These are phyloP conservation scores for Solanum microdontum DNA, from an alignment of 257 asterid genomes.

Conservation along the genomic window DNA sequence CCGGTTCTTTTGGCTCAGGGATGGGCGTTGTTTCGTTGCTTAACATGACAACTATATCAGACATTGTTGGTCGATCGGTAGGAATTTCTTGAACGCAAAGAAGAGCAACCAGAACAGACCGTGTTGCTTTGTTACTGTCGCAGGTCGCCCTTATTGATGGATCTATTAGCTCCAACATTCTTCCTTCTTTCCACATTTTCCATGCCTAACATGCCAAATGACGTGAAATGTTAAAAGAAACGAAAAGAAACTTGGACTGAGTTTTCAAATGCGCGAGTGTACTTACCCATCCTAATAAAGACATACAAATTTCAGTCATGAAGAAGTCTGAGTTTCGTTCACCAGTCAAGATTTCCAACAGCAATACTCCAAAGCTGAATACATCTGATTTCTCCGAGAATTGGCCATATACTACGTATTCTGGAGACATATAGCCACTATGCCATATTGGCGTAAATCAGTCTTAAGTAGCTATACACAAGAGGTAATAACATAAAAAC, in stretches of 20 bases:
- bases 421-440: constrained; percentile 7
- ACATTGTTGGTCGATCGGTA: background rate
- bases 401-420: background rate
- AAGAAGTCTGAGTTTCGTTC: background rate
- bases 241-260: background rate
- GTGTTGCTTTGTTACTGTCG: background rate
- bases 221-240: background rate
- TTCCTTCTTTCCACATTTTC: background rate
- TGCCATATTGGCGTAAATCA: background rate
- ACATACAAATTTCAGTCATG: background rate
- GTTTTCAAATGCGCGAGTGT: background rate
- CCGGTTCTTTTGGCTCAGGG: constrained; percentile 13
- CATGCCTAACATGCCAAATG: background rate
- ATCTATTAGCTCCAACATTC: background rate
- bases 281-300: background rate
- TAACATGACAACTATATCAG: background rate
- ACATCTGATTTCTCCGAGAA: constrained; percentile 1
- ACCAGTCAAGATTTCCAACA: background rate
- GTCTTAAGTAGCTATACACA: too few relatives aligned
- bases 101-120: background rate
- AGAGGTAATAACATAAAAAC: background rate
- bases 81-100: background rate
- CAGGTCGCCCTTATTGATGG: background rate
- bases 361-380: background rate
- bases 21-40: background rate